A percentile compares a stretch with the other conserved stretches of the same genome.
Evolutionary conservation across 2,329 filamentous ascomycete species (phyloP).

Genomic region (Cryphonectria naterciae): DNA sequence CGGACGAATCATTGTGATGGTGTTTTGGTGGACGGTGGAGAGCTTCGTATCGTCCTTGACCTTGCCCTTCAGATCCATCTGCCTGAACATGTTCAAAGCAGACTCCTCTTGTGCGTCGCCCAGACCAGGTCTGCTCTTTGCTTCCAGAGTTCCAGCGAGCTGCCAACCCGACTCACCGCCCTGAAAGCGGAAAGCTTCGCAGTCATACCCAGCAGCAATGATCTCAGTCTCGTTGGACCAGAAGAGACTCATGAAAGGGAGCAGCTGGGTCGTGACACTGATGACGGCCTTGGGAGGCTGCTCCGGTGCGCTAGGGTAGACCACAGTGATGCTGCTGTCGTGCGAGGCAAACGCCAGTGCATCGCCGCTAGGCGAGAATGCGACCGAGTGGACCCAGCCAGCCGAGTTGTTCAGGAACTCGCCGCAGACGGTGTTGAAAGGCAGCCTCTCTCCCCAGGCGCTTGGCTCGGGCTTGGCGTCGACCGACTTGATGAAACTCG

Average conservation of each 20-base stretch:
- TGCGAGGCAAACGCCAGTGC: conserved; percentile 94
- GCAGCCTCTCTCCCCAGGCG: conserved; percentile 92
- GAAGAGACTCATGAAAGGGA: conserved; percentile 90
- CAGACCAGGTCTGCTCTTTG: conserved; percentile 65
- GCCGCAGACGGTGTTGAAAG: conserved; percentile 98
- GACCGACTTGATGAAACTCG: conserved; percentile 93
- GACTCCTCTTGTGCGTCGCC: conserved; percentile 79
- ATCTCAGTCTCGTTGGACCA: conserved; percentile 94
- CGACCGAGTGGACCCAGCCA: conserved; percentile 92
- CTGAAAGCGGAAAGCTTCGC: conserved; percentile 86
- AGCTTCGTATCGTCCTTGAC: conserved; percentile 89
- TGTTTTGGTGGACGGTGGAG: conserved; percentile 96
- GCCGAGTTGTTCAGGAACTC: conserved; percentile 96
- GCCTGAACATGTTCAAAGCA: conserved; percentile 95
- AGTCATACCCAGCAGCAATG: conserved; percentile 89
- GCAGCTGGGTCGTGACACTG: conserved; percentile 83
- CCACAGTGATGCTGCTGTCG: conserved; percentile 94
- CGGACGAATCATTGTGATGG: conserved; percentile 80
- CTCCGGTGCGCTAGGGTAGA: conserved; percentile 90
- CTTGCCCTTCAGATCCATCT: conserved; percentile 98
- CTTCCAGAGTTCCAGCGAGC: conserved; percentile 78
- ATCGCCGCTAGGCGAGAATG: conserved; percentile 90
- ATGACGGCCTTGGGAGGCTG: conserved; percentile 90
- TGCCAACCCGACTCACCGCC: conserved; percentile 83
- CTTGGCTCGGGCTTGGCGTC: conserved; percentile 84